phyloP scores from a whole-genome alignment of 306 rosid genomes.

The Argentina anserina region DNA sequence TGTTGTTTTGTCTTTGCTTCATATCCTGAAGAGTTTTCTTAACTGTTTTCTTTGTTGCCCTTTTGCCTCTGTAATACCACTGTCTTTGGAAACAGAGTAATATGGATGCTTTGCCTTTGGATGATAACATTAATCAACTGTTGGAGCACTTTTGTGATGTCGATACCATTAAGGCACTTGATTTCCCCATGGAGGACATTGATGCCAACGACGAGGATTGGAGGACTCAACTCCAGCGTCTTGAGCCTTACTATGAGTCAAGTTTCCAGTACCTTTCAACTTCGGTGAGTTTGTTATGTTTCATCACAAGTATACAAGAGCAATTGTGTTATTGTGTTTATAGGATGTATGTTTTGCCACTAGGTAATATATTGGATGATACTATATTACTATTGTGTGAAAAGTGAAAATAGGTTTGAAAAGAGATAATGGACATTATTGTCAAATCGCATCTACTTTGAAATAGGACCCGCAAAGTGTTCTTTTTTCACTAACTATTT shows the following conservation, averaged over 20 bases:
- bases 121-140: constrained; percentile 46
- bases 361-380: neutral
- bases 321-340: neutral
- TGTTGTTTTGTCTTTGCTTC: neutral
- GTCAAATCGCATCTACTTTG: neutral
- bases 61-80: neutral
- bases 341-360: neutral
- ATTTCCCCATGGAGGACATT: constrained; percentile 72
- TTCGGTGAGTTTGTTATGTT: constrained; percentile 46
- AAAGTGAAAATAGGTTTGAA: neutral
- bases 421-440: neutral
- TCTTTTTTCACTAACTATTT: neutral
- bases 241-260: constrained; percentile 26
- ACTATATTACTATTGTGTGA: neutral
- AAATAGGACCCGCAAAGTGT: neutral
- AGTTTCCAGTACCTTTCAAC: constrained; percentile 24
- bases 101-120: constrained; percentile 54
- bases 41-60: constrained; percentile 16
- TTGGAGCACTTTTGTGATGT: constrained; percentile 49
- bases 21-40: neutral
- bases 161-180: constrained; percentile 36
- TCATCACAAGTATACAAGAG: too few relatives aligned
- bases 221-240: constrained; percentile 43
- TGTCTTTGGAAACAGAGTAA: constrained; percentile 38
- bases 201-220: constrained; percentile 61